A percentile compares a stretch with the other conserved stretches of the same genome.
Conservation (phyloP, 306 rosid genomes). For the Rosa lucieae region DNA sequence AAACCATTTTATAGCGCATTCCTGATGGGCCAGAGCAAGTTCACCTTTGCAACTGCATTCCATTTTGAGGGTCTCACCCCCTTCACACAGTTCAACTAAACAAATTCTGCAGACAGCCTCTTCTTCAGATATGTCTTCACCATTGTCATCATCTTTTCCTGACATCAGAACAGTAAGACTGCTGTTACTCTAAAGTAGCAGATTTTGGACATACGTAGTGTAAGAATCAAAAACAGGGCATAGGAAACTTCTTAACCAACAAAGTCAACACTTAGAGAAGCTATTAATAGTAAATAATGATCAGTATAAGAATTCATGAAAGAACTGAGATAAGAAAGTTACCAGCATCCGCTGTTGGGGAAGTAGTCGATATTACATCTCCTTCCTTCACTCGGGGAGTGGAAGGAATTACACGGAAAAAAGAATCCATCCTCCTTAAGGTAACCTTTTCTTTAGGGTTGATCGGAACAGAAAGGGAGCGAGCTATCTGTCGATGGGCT, state of each 20-base stretch:
- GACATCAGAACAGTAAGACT: slow-evolving; percentile 32
- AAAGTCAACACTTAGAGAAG: neutral
- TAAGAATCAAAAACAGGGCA: neutral
- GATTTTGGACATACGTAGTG: neutral
- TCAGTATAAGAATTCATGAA: neutral
- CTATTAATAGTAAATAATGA: slow-evolving; percentile 4
- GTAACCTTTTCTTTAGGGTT: slow-evolving; percentile 42
- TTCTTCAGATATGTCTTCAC: slow-evolving; percentile 92
- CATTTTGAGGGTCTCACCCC: slow-evolving; percentile 97
- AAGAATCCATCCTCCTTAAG: slow-evolving; percentile 67
- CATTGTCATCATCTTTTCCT: slow-evolving; percentile 53
- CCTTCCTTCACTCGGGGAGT: slow-evolving; percentile 69
- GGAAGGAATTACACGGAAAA: slow-evolving; percentile 82
- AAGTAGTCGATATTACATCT: slow-evolving; percentile 32
- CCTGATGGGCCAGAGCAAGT: slow-evolving; percentile 96
- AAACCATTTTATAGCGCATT: slow-evolving; percentile 95
- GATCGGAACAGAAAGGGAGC: slow-evolving; percentile 82
- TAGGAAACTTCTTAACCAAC: neutral
- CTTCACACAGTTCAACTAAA: slow-evolving; percentile 87
- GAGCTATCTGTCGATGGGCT: slow-evolving; percentile 59
- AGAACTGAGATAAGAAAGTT: slow-evolving; percentile 15
- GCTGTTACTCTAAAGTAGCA: slow-evolving; percentile 12
- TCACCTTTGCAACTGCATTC: slow-evolving; percentile 99
- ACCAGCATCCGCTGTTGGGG: slow-evolving; percentile 63
- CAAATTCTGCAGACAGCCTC: slow-evolving; percentile 98